Base-by-base conservation (phyloP, 345 rosid genomes). In the Eucalyptus marginata region DNA sequence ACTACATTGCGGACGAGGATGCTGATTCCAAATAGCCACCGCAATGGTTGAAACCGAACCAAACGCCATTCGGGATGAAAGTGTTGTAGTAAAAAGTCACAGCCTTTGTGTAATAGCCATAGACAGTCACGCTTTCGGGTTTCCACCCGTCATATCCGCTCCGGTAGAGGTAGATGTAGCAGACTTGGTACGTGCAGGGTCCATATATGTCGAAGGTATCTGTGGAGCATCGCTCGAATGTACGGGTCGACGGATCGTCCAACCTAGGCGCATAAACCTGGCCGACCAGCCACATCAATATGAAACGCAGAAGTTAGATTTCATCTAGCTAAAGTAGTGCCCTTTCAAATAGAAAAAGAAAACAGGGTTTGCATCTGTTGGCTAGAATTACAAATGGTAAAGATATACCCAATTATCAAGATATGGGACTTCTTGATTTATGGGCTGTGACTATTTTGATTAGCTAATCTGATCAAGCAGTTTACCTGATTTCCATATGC, bases 81-180 rank as follows among this genome's bases (percentile, higher is more conserved):
- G 91, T 90, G 89, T 94, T 89, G 68, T 86, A 95, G 89, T 93
- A 93, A 89, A 94, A 95, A 49, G 94, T 92, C 58, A 91, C 92
- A 14, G 93, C 29, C 87, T 86, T 90, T 18, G 90, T 89, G 89
- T 93, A 88, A 46, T 90, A 64, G 50, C 97, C 96, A 79, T 89
- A 92, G 90, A 95, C 89, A 59, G 93, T 92, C 49, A 95, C 94
- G 86, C 90, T 90, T 88, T 90, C 92, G 9, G 97, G 97, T 52
- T 62, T 91, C 97, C 97, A 95, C 36, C 96, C 96, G 86, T 95
- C 97, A 16, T 89, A 92, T 89, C 96, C 96, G 29, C 89, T 91
- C 88, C 96, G 93, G 66, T 93, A 93, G 24, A 95, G 87, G 93
- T 95, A 92, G 86, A 94, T 90, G 90, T 95, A 95, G 90, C 97